Percentiles rank a stretch among this genome's conserved stretches.
Conservation (phyloP, 495 filamentous ascomycete species). For the Lasiosphaeris hirsuta region DNA sequence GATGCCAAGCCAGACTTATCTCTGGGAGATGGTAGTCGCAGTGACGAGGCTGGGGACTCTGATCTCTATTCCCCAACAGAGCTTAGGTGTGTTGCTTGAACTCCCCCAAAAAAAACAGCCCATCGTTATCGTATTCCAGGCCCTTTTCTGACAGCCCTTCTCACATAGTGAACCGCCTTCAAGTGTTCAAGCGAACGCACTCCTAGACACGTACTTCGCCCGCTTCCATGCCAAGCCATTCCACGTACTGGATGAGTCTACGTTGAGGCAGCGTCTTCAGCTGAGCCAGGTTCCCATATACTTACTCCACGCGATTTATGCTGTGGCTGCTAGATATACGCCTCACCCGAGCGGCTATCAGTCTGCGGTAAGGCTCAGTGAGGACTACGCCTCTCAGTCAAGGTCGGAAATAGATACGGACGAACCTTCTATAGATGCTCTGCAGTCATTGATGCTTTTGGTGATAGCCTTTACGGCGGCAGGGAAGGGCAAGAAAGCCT, state of each 20-base stretch:
- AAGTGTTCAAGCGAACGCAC: slow-evolving; percentile 49
- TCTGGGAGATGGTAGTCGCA: not conserved
- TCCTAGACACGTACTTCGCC: slow-evolving; percentile 73
- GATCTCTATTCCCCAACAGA: slow-evolving; percentile 14
- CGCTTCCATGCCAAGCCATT: slow-evolving; percentile 77
- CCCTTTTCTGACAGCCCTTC: too few relatives aligned
- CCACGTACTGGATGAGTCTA: slow-evolving; percentile 69
- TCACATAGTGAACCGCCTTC: slow-evolving; percentile 38
- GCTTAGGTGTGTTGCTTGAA: slow-evolving; percentile 5
- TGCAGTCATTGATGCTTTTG: slow-evolving; percentile 74
- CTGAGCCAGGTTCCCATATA: slow-evolving; percentile 60
- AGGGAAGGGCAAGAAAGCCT: slow-evolving; percentile 79
- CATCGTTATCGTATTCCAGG: too few relatives aligned
- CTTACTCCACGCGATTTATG: slow-evolving; percentile 68
- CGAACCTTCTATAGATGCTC: slow-evolving; percentile 69
- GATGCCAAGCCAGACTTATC: slow-evolving; percentile 2
- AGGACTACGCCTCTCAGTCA: slow-evolving; percentile 65
- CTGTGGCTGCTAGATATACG: slow-evolving; percentile 68
- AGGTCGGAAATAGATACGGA: slow-evolving; percentile 70
- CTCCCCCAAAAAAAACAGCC: not conserved
- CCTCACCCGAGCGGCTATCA: slow-evolving; percentile 58
- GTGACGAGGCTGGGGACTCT: slow-evolving; percentile 14
- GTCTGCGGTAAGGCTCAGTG: slow-evolving; percentile 55
- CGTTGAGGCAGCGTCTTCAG: slow-evolving; percentile 63
- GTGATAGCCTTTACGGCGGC: slow-evolving; percentile 69